A percentile compares a stretch with the other conserved stretches of the same genome.
phyloP scores from a whole-genome alignment of 2,329 filamentous ascomycete genomes.

The Tolypocladium sp. region DNA sequence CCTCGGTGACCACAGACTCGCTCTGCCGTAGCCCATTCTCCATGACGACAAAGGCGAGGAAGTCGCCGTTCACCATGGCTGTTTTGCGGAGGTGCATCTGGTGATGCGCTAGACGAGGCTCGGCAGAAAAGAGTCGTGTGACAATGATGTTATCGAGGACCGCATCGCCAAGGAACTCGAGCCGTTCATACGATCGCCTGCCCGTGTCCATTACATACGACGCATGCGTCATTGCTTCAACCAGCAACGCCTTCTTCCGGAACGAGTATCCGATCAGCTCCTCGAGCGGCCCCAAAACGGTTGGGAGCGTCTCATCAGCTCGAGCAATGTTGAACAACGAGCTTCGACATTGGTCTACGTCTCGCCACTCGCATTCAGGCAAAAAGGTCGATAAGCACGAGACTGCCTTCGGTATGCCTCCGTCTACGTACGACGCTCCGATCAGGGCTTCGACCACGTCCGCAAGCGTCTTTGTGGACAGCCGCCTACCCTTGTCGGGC shows the following conservation, averaged over 20 bases:
- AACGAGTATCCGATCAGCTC: constrained; percentile 64
- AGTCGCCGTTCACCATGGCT: constrained; percentile 69
- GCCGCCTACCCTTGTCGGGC: constrained; percentile 17
- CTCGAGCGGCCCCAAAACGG: constrained; percentile 45
- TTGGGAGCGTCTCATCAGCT: constrained; percentile 22
- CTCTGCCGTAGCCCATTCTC: constrained; percentile 17
- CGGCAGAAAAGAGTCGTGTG: constrained; percentile 41
- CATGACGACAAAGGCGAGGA: constrained; percentile 70
- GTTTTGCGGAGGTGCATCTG: constrained; percentile 71
- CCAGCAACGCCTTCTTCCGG: constrained; percentile 53
- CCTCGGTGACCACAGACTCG: constrained; percentile 9
- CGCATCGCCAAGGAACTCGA: constrained; percentile 84
- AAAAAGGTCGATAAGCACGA: constrained; percentile 59
- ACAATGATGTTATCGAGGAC: constrained; percentile 74
- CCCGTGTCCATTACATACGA: constrained; percentile 42
- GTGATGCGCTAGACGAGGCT: constrained; percentile 32
- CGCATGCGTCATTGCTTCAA: constrained; percentile 74
- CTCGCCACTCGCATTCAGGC: constrained; percentile 45
- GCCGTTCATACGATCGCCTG: constrained; percentile 48
- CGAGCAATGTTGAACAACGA: constrained; percentile 34
- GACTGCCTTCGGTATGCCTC: constrained; percentile 55
- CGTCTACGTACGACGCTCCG: constrained; percentile 63
- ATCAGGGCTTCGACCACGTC: constrained; percentile 83
- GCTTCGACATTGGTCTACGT: constrained; percentile 29
- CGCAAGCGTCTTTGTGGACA: constrained; percentile 74